Evolutionary conservation across 257 asterid genomes (phyloP), one percentile per base, ranked within the genome.

Genomic region (Knoxia roxburghii): DNA sequence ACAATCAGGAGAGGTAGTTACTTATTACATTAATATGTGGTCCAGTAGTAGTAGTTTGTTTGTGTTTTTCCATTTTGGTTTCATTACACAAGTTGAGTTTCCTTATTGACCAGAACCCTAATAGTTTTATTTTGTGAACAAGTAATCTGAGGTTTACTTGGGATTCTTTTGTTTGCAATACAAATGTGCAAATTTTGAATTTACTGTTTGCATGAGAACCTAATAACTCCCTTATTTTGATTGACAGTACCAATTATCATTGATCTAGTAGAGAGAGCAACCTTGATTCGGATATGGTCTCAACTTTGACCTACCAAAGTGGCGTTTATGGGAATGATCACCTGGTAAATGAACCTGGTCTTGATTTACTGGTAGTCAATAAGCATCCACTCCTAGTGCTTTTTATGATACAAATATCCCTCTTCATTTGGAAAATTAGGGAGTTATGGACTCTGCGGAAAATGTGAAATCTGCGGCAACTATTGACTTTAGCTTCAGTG

Each of bases 331-430:
- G 61, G n/a, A 41, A 12, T 41, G 13, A 48, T n/a, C 18, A 53
- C 58, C 49, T 26, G 59, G 75, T 63, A 71, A 52, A 61, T 40
- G 68, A 61, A 61, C 69, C 29, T 61, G 35, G 17, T 71, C 24
- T 40, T 27, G 41, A 4, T 37, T 14, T 14, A 2, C n/a, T 14
- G 29, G 14, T 63, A 15, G 21, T 63, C 39, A 43, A 24, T 30
- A 15, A 41, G 7, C 27, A 57, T 64, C 20, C 21, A 29, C 68
- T 46, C 10, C 40, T 46, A 17, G 10, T 33, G 8, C 21, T 14
- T 26, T 15, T n/a, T 24, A 6, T 32, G 45, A 46, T 20, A 12
- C 27, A 24, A 63, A 43, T 15, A 26, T 63, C 68, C 8, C 29
- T 18, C 30, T 52, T 64, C 29, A 64, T 64, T 50, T 49, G 46